Evolutionary conservation across 441 rosid genomes (phyloP).

Genomic region (Gossypium laxum): DNA sequence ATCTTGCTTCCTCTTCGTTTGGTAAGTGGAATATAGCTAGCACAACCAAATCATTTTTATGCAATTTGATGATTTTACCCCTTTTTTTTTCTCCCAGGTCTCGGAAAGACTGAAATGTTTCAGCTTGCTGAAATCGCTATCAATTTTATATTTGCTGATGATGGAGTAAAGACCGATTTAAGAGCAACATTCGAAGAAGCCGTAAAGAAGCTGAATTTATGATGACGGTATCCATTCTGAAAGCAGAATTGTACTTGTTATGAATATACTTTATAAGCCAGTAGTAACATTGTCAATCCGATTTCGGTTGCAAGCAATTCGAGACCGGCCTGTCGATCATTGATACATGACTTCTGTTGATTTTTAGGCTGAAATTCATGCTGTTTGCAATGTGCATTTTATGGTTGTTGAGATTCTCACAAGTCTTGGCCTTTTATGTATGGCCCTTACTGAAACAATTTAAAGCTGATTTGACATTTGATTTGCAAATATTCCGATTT

Average conservation of each 20-base stretch:
- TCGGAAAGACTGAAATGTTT: constrained; percentile 53
- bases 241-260: background rate
- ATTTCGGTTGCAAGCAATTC: background rate
- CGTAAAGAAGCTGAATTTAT: constrained; percentile 25
- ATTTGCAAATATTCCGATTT: too few relatives aligned
- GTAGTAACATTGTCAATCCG: background rate
- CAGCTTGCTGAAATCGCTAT: constrained; percentile 54
- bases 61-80: background rate
- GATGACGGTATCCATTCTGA: constrained; percentile 9
- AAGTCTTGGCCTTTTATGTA: background rate
- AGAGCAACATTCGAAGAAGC: constrained; percentile 26
- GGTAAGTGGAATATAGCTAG: constrained; percentile 30
- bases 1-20: constrained; percentile 60
- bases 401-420: background rate
- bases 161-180: constrained; percentile 50
- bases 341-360: background rate
- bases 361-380: background rate
- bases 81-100: constrained; percentile 30
- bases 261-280: background rate
- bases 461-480: background rate
- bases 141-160: constrained; percentile 62
- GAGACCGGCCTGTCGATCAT: background rate
- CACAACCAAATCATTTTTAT: constrained; percentile 5
- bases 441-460: background rate
- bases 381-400: background rate